phyloP scores from a whole-genome alignment of 2,329 filamentous ascomycete species.

The Piedraia hortae region DNA sequence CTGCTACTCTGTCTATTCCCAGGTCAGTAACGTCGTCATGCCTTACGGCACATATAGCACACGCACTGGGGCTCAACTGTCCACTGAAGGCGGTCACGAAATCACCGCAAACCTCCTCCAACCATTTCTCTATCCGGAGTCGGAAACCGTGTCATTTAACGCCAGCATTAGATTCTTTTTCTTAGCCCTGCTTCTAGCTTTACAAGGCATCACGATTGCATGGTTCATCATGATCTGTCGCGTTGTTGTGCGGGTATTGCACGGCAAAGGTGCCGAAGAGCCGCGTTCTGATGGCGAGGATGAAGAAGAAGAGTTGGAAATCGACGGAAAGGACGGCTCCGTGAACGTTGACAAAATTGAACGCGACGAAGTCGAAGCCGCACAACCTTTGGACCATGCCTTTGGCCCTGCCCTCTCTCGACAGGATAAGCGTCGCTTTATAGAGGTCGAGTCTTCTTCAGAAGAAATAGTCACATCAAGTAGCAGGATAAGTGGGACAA shows the following conservation, averaged over 20 bases:
- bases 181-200: conserved; percentile 42
- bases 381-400: conserved; percentile 4
- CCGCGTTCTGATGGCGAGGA: conserved; percentile 68
- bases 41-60: conserved; percentile 39
- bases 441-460: conserved; percentile 48
- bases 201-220: conserved; percentile 54
- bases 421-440: conserved; percentile 9
- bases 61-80: conserved; percentile 26
- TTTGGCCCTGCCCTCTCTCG: conserved; percentile 1
- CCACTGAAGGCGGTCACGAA: conserved; percentile 20
- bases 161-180: conserved; percentile 48
- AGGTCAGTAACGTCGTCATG: conserved; percentile 31
- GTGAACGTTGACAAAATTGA: conserved; percentile 2
- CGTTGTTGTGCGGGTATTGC: conserved; percentile 55
- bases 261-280: conserved; percentile 56
- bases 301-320: conserved; percentile 24
- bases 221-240: conserved; percentile 80
- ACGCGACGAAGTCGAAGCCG: conserved; percentile 4
- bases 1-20: conserved; percentile 54
- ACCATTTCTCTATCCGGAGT: conserved; percentile 43
- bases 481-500: conserved; percentile 11
- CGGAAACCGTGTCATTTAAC: conserved; percentile 50
- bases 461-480: conserved; percentile 26
- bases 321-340: not conserved
- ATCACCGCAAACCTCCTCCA: conserved; percentile 35